Conservation (phyloP, 768 basidiomycete genomes). For the Lactifluus subvellereus region DNA sequence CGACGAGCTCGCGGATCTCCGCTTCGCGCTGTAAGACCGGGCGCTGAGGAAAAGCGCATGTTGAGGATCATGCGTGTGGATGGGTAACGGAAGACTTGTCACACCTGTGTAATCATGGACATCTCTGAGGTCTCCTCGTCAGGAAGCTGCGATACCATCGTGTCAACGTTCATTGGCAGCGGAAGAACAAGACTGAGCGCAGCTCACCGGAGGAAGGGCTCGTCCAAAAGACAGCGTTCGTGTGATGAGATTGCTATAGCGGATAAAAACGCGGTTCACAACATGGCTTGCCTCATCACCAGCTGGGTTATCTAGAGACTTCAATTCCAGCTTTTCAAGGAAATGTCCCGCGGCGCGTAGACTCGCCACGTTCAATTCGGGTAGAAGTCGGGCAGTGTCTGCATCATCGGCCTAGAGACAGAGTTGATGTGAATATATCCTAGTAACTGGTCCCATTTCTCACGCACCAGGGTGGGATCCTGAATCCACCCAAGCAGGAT, state of each 20-base stretch:
- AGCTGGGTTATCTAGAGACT: slow-evolving; percentile 47
- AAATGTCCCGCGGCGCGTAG: slow-evolving; percentile 71
- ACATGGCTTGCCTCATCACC: slow-evolving; percentile 64
- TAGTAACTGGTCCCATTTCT: background rate
- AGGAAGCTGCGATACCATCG: background rate
- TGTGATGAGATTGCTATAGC: slow-evolving; percentile 63
- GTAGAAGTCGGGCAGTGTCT: slow-evolving; percentile 37
- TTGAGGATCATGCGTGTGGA: background rate
- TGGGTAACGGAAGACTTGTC: background rate
- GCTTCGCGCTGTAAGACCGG: slow-evolving; percentile 26
- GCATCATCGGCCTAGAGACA: slow-evolving; percentile 32
- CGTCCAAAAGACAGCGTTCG: slow-evolving; percentile 52
- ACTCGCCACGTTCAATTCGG: slow-evolving; percentile 69
- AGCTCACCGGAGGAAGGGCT: slow-evolving; percentile 34
- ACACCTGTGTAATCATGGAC: background rate
- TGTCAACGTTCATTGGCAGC: background rate
- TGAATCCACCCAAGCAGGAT: slow-evolving; percentile 76
- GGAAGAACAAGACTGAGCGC: background rate
- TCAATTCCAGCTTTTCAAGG: slow-evolving; percentile 67
- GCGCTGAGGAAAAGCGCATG: slow-evolving; percentile 6
- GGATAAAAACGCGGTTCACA: slow-evolving; percentile 73
- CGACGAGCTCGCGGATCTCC: slow-evolving; percentile 68
- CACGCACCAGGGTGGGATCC: slow-evolving; percentile 45
- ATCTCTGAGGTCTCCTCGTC: slow-evolving; percentile 8
- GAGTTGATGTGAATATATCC: background rate